A percentile compares a stretch with the other conserved stretches of the same genome.
Conservation (phyloP, 2,329 filamentous ascomycete genomes). For the Scedosporium boydii region DNA sequence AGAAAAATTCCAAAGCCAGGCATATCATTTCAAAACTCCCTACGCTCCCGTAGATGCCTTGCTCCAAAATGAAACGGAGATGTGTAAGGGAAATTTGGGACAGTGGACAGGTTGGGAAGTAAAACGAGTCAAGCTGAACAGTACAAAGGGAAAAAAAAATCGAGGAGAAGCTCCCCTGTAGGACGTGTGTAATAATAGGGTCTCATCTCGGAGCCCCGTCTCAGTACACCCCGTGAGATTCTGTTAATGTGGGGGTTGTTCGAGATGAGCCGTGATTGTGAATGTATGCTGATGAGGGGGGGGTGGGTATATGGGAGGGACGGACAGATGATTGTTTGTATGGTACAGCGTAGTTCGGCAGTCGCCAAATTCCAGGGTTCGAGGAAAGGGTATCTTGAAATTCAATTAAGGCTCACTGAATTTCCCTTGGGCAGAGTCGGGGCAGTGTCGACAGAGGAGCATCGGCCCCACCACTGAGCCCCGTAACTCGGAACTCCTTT, state of each 20-base stretch:
- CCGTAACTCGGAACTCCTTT: background rate
- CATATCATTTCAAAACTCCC: background rate
- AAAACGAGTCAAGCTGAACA: background rate
- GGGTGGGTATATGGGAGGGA: background rate
- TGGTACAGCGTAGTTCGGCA: background rate
- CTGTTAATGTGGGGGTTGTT: background rate
- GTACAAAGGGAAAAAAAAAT: constrained; percentile 2
- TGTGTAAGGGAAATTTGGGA: background rate
- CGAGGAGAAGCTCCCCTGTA: background rate
- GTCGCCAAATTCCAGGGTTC: background rate
- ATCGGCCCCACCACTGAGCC: too few species aligned
- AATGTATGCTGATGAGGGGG: background rate
- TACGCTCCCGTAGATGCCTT: background rate
- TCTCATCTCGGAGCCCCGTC: background rate
- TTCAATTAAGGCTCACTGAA: too few species aligned
- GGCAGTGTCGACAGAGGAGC: too few species aligned
- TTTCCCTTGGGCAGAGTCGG: too few species aligned
- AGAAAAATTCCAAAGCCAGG: background rate
- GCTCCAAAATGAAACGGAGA: background rate
- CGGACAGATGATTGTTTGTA: background rate
- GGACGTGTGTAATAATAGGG: background rate
- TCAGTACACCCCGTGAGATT: background rate
- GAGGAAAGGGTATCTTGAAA: too few species aligned
- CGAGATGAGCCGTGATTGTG: background rate
- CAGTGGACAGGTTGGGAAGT: background rate